Evolutionary conservation across 305 asterid species (phyloP), one percentile per base, ranked within the genome.

Genomic region (Solanum aculeatissimum): DNA sequence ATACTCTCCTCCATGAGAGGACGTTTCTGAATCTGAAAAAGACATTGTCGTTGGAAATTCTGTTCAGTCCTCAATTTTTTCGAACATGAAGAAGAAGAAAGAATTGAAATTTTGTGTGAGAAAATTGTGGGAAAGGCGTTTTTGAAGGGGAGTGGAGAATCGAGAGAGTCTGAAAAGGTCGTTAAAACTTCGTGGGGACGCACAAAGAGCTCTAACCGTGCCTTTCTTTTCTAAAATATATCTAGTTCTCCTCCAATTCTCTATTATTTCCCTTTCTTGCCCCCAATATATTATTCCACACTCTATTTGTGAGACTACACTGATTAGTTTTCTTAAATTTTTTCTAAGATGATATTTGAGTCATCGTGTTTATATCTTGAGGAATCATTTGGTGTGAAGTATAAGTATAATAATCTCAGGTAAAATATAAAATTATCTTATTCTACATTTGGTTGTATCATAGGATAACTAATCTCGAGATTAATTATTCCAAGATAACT

Each of bases 1-100:
- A 93, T 95, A 95, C 87, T 95, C 98, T 84, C 92, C 92, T 86
- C 97, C 91, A 60, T 93, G 96, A 77, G 95, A 90, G 40, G 94
- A 90, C 18, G 90, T 43, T 8, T 95, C 98, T 15, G 97, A 93
- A 88, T 95, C 98, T 23, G 98, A 95, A 82, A 90, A 91, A 40
- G 98, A 95, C 98, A 95, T 95, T 66, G 7, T 66, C 78, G 2
- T 32, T 29, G 29, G 7, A 65, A 32, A 14, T 65, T 65, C 35
- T 29, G 4, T 80, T 23, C 35, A 60, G 68, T 40, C 10, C 45
- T 40, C 45, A 40, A 8, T 23, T 42, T 70, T 60, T 60, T 55
- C 16, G 16, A 51, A 18, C 13, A 29, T 54, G 66, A 51, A 47
- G 83, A 38, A 81, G 78, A 74, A 29, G 74, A 68, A n/a, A n/a